Percentiles rank a stretch among this genome's conserved stretches.
phyloP scores from a whole-genome alignment of 192 early-diverging fungal genomes.

The Backusella mclennaniae region DNA sequence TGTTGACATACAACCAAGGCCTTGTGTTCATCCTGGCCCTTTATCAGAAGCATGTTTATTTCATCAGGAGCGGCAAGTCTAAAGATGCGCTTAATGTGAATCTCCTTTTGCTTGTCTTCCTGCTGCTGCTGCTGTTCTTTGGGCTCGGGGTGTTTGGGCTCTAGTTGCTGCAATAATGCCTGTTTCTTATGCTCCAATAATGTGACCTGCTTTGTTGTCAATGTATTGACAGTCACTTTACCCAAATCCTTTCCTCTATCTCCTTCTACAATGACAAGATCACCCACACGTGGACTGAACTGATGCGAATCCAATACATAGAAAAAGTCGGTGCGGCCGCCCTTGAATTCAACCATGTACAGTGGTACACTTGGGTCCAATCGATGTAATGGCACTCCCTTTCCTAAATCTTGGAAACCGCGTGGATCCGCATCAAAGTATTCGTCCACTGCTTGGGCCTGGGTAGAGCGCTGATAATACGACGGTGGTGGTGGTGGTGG shows the following conservation, averaged over 20 bases:
- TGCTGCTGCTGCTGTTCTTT: conserved; percentile 45
- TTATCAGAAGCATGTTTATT: conserved; percentile 73
- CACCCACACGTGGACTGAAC: conserved; percentile 56
- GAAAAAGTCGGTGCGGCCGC: conserved; percentile 82
- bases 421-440: conserved; percentile 39
- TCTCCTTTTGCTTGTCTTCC: conserved; percentile 64
- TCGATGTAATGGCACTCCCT: conserved; percentile 46
- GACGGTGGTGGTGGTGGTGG: background rate
- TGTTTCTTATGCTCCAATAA: conserved; percentile 32
- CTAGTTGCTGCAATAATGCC: conserved; percentile 45
- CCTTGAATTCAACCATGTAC: conserved; percentile 87
- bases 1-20: conserved; percentile 84
- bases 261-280: conserved; percentile 85
- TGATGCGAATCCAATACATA: conserved; percentile 57
- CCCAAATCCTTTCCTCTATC: conserved; percentile 90
- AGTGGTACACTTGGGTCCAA: conserved; percentile 55
- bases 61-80: conserved; percentile 78
- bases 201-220: conserved; percentile 53
- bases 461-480: background rate
- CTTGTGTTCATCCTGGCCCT: conserved; percentile 89
- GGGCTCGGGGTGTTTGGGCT: conserved; percentile 35
- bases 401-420: conserved; percentile 35
- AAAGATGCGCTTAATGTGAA: conserved; percentile 91
- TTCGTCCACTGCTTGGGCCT: conserved; percentile 21
- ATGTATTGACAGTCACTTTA: conserved; percentile 77